These are phyloP conservation scores for Podochytrium sp. DNA, from an alignment of 192 early-diverging fungal genomes.

Conservation along the genomic window DNA sequence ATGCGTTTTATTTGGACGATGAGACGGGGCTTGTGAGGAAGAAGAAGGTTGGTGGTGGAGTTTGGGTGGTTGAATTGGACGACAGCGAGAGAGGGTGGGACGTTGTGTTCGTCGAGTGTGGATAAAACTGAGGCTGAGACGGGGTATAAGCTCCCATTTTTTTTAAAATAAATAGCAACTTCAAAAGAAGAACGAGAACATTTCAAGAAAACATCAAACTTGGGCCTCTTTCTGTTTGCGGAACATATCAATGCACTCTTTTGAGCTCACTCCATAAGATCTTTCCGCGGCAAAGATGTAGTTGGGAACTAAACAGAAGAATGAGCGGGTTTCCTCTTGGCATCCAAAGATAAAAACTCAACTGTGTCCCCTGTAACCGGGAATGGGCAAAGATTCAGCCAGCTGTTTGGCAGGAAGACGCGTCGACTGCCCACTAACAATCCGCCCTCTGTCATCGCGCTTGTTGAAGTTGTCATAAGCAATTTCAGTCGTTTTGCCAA, in stretches of 20 bases:
- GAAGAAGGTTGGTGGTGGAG: conserved; percentile 28
- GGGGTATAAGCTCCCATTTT: too few relatives aligned
- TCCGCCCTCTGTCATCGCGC: conserved; percentile 46
- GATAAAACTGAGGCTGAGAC: not conserved
- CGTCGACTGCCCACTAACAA: conserved; percentile 21
- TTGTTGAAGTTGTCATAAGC: conserved; percentile 59
- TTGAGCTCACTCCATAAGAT: conserved; percentile 48
- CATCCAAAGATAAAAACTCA: not conserved
- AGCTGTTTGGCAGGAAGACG: conserved; percentile 47
- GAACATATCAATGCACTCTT: conserved; percentile 41
- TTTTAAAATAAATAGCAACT: too few relatives aligned
- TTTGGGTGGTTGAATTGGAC: conserved; percentile 14
- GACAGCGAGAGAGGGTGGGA: not conserved
- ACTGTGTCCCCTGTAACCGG: conserved; percentile 58
- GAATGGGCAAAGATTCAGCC: conserved; percentile 46
- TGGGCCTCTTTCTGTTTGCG: conserved; percentile 15
- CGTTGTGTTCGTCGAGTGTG: conserved; percentile 19
- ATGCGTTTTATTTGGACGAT: conserved; percentile 23
- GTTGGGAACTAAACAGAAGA: conserved; percentile 33
- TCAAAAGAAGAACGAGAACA: not conserved
- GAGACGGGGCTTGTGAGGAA: not conserved
- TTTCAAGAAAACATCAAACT: not conserved
- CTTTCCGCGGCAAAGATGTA: conserved; percentile 50
- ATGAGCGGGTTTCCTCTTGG: not conserved
- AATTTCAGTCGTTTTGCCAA: conserved; percentile 54